A percentile compares a stretch with the other conserved stretches of the same genome.
Evolutionary conservation across 257 asterid genomes (phyloP).

Genomic region (Plantago major): DNA sequence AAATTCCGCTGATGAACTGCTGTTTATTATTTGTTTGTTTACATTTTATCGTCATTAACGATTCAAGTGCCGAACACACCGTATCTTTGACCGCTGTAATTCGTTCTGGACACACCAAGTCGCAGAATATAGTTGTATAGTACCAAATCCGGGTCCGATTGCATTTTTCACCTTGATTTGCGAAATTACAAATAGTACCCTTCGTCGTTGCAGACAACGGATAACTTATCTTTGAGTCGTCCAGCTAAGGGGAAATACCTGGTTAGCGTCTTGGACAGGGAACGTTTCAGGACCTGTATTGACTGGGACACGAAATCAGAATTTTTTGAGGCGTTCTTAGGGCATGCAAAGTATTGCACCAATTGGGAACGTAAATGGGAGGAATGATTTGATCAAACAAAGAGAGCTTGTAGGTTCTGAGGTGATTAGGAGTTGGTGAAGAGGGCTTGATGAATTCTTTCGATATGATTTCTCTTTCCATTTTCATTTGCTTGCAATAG

Average conservation of each 20-base stretch:
- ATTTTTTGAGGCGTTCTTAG: not conserved
- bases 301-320: constrained; percentile 14
- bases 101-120: too few species aligned
- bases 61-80: too few species aligned
- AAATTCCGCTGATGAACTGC: too few species aligned
- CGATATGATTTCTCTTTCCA: constrained; percentile 35
- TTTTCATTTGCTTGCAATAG: constrained; percentile 15
- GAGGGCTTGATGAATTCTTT: constrained; percentile 45
- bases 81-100: too few species aligned
- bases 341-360: constrained; percentile 32
- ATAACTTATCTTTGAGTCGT: constrained; percentile 27
- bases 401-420: constrained; percentile 34
- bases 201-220: constrained; percentile 40
- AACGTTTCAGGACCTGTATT: constrained; percentile 24
- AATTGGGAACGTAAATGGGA: constrained; percentile 37
- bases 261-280: constrained; percentile 34
- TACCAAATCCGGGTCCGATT: too few species aligned
- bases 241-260: constrained; percentile 46
- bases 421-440: constrained; percentile 32
- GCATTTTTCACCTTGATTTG: constrained; percentile 19
- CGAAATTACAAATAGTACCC: constrained; percentile 26
- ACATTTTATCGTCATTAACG: too few species aligned
- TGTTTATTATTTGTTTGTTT: too few species aligned
- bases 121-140: too few species aligned
- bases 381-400: constrained; percentile 43